These are phyloP conservation scores for Boletus barrowsii DNA, from an alignment of 768 basidiomycete genomes.

Conservation along the genomic window DNA sequence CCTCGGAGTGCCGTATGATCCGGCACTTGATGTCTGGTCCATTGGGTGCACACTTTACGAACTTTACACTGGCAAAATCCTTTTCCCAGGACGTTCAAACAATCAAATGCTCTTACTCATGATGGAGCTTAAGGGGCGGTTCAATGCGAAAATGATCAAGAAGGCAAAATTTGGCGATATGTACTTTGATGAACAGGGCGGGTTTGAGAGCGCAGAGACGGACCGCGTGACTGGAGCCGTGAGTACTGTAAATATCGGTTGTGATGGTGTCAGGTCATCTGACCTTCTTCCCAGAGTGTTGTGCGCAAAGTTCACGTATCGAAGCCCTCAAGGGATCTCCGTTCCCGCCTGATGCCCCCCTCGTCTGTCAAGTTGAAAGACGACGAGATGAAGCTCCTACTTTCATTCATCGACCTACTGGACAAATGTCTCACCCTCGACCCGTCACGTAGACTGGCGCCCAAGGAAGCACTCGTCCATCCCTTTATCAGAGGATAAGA, in stretches of 20 bases:
- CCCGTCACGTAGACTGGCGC: conserved; percentile 80
- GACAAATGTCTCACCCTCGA: conserved; percentile 91
- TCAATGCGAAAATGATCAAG: conserved; percentile 93
- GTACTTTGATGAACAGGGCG: conserved; percentile 92
- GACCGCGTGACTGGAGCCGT: conserved; percentile 84
- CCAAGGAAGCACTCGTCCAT: conserved; percentile 84
- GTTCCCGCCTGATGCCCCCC: conserved; percentile 78
- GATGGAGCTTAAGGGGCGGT: conserved; percentile 96
- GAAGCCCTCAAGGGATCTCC: conserved; percentile 78
- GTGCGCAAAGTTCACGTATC: conserved; percentile 78
- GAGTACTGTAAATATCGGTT: conserved; percentile 34
- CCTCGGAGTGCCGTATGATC: conserved; percentile 92
- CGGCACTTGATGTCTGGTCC: conserved; percentile 93
- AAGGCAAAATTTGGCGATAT: conserved; percentile 88
- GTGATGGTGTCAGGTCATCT: conserved; percentile 13
- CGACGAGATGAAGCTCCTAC: conserved; percentile 79
- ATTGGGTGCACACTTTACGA: conserved; percentile 97
- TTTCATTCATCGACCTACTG: conserved; percentile 82
- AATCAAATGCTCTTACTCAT: conserved; percentile 97
- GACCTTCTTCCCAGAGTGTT: conserved; percentile 57
- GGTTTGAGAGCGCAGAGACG: conserved; percentile 78
- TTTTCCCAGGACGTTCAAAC: conserved; percentile 95
- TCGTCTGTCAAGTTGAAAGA: conserved; percentile 78
- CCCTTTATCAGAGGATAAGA: conserved; percentile 70
- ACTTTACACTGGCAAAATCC: conserved; percentile 93